Evolutionary conservation across 495 filamentous ascomycete species (phyloP), one percentile per base, ranked within the genome.

Genomic region (Aspergillus avenaceus): DNA sequence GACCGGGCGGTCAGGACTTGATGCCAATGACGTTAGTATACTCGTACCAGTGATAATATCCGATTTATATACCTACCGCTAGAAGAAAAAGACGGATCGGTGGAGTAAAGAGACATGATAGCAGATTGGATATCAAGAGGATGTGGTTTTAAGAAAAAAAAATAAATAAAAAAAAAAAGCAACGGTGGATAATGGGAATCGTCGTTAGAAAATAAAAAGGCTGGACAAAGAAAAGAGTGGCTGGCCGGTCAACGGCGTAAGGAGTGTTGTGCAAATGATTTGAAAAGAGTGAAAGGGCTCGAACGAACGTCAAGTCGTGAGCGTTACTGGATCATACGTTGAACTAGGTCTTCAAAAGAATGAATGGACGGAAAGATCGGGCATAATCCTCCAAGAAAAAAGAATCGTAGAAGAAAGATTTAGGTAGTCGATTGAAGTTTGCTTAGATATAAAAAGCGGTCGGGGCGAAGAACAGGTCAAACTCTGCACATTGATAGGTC

Each of bases 281-380:
- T 21, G 42, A 31, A 52, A 66, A 70, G 60, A 50, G 65, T 63
- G 52, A 28, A 42, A 55, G 41, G n/a, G 65, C 68, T 71, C 67
- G 53, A 63, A 52, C 58, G 51, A 63, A 64, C 70, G 67, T 72
- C 69, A 65, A 72, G 70, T 72, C 67, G 66, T 66, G 66, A 65
- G 66, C 60, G 61, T 61, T 49, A 62, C 53, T 40, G 46, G 56
- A 43, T 70, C 70, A 63, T 70, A 38, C 60, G 50, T 50, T 31
- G 41, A 50, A 43, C 28, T 31, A 29, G 28, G 50, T n/a, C 14
- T 42, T 52, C 31, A 51, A 16, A 16, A n/a, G 41, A 58, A 48
- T 27, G 54, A 69, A 60, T 42, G 58, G 62, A 60, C 38, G 34
- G 34, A 51, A 47, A 44, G 32, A 56, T 50, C 44, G 56, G 45